phyloP scores from a whole-genome alignment of 768 basidiomycete species.

The Galerina marginata region DNA sequence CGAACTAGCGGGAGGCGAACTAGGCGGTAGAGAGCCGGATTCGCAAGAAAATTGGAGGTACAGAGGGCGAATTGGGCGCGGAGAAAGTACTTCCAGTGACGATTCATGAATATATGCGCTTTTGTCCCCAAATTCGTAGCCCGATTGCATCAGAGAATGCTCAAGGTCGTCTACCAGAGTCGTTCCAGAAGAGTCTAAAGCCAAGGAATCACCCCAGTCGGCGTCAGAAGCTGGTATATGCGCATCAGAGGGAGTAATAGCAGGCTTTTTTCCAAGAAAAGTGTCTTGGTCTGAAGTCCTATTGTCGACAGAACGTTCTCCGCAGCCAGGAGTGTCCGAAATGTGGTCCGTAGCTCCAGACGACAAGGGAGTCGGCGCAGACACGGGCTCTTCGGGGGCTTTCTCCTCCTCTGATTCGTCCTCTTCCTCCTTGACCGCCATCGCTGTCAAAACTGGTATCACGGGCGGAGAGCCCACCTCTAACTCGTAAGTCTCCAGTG shows the following conservation, averaged over 20 bases:
- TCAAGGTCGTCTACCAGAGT: background rate
- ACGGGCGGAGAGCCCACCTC: conserved; percentile 39
- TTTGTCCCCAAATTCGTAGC: background rate
- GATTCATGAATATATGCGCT: conserved; percentile 5
- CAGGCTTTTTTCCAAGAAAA: background rate
- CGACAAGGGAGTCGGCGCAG: no score
- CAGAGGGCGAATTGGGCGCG: background rate
- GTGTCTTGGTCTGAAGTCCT: background rate
- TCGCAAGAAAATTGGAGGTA: background rate
- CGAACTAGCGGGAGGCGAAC: conserved; percentile 17
- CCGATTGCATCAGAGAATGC: background rate
- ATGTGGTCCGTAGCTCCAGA: no score
- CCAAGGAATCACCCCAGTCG: background rate
- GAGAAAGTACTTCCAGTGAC: background rate
- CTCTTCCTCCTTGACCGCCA: conserved; percentile 7
- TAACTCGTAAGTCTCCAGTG: conserved; percentile 42
- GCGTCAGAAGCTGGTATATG: background rate
- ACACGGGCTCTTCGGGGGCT: no score
- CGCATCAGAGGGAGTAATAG: background rate
- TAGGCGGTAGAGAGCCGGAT: conserved; percentile 18
- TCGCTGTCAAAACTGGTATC: background rate
- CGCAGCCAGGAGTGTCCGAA: background rate
- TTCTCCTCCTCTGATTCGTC: no score
- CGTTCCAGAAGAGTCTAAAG: background rate
- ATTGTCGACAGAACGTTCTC: background rate